Conservation (phyloP, 345 rosid genomes). For the Balakata baccata region DNA sequence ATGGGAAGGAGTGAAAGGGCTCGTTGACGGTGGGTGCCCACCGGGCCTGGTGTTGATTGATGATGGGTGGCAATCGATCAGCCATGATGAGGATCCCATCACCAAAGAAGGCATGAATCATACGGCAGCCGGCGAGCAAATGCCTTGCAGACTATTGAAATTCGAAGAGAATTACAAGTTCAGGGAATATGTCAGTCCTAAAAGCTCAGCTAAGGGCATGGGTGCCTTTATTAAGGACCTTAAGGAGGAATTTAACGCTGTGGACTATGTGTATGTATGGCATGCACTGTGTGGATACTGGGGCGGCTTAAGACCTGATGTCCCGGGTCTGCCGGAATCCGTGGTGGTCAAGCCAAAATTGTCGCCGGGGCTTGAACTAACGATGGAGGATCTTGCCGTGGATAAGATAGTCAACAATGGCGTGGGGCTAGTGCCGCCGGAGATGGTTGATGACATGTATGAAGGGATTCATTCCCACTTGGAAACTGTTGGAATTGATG, state of each 20-base stretch:
- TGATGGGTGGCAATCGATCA: slow-evolving; percentile 95
- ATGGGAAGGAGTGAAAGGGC: slow-evolving; percentile 64
- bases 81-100: slow-evolving; percentile 69
- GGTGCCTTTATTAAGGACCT: slow-evolving; percentile 73
- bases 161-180: slow-evolving; percentile 86
- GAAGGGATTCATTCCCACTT: slow-evolving; percentile 84
- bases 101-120: slow-evolving; percentile 68
- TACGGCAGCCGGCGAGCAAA: slow-evolving; percentile 86
- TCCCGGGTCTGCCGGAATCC: slow-evolving; percentile 56
- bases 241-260: slow-evolving; percentile 64
- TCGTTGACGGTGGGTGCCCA: slow-evolving; percentile 88
- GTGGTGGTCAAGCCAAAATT: slow-evolving; percentile 49
- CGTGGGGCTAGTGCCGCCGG: slow-evolving; percentile 75
- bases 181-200: slow-evolving; percentile 58
- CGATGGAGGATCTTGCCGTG: slow-evolving; percentile 93
- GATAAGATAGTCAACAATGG: slow-evolving; percentile 76
- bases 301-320: slow-evolving; percentile 85
- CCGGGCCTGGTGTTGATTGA: slow-evolving; percentile 92
- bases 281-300: slow-evolving; percentile 95
- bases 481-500: slow-evolving; percentile 68
- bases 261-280: slow-evolving; percentile 89
- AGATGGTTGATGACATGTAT: slow-evolving; percentile 56
- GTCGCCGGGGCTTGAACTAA: slow-evolving; percentile 63
- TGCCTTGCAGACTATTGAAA: slow-evolving; percentile 84
- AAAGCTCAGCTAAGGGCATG: slow-evolving; percentile 47